phyloP scores from a whole-genome alignment of 257 asterid genomes.

The Solanum peruvianum region DNA sequence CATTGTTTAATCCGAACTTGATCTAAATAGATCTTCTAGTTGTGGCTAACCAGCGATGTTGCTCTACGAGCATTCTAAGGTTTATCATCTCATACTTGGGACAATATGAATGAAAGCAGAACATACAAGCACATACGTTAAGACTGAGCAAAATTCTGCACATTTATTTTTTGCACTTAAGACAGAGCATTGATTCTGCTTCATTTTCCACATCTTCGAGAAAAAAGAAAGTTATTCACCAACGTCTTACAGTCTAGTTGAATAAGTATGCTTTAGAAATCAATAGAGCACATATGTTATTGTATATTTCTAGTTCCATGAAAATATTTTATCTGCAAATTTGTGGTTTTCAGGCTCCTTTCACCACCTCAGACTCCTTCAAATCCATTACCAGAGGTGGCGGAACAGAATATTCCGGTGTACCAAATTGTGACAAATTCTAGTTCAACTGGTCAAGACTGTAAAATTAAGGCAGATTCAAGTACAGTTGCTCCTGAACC shows the following conservation, averaged over 20 bases:
- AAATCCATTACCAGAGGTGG: slow-evolving; percentile 21
- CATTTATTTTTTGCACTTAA: background rate
- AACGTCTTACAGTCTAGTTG: background rate
- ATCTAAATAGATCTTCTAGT: background rate
- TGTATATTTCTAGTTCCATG: background rate
- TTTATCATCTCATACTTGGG: background rate
- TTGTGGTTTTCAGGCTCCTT: slow-evolving; percentile 41
- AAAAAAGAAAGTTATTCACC: background rate
- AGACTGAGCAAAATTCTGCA: background rate
- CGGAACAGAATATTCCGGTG: slow-evolving; percentile 3
- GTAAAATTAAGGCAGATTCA: slow-evolving; percentile 17
- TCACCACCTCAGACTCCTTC: slow-evolving; percentile 29
- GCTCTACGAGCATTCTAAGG: background rate
- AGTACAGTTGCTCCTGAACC: slow-evolving; percentile 7
- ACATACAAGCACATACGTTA: background rate
- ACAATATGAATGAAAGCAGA: background rate
- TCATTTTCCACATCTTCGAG: background rate
- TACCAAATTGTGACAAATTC: background rate
- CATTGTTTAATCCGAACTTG: background rate
- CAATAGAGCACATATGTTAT: background rate
- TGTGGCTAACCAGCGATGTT: background rate
- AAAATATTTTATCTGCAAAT: background rate
- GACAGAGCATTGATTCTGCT: background rate
- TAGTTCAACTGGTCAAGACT: slow-evolving; percentile 4
- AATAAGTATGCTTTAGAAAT: background rate